Evolutionary conservation across 257 asterid species (phyloP), one percentile per base, ranked within the genome.

Genomic region (Nicotiana paniculata): DNA sequence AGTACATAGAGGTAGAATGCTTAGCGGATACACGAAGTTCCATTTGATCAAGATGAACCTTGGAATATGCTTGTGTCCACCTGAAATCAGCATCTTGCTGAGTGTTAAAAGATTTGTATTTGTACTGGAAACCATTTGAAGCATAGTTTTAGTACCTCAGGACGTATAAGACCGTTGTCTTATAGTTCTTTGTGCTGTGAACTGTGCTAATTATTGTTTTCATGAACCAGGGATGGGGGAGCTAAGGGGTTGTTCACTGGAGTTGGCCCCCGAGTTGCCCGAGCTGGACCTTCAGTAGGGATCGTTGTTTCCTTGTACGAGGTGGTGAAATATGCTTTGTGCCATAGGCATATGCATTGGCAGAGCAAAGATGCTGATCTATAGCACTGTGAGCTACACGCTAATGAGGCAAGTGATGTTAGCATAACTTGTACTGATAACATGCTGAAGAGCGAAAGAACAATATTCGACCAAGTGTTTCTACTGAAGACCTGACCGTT

Each of bases 231-330:
- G 88, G 95, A 90, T 70, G 97, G 97, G 83, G 92, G 98, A 1
- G 21, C 89, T 32, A 90, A 81, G 85, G 97, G 98, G 24, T 80
- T 91, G 76, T 94, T 90, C 81, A 85, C 92, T 1, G 98, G 97
- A 32, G 92, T 88, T 3, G 91, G 95, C 9, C 93, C 98, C 3
- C 90, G 97, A 59, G 92, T 92, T 15, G 92, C 91, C 58, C 90
- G 97, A 48, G 92, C 97, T 1, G 97, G 98, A n/a, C 98, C 97
- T n/a, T 94, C 97, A 2, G 97, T 93, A 0, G 98, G 97, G 80
- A 93, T 94, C 2, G 97, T 93, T 13, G 97, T 92, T 80, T 92
- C 97, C n/a, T 91, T 87, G 80, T 94, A 94, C 18, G 97, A 94
- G 85, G 90, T 88, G 21, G 94, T 89, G 59, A 94, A 94, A 84